Percentiles rank a stretch among this genome's conserved stretches.
phyloP scores from a whole-genome alignment of 176 grass and related monocot species.

The Oryza officinalis region DNA sequence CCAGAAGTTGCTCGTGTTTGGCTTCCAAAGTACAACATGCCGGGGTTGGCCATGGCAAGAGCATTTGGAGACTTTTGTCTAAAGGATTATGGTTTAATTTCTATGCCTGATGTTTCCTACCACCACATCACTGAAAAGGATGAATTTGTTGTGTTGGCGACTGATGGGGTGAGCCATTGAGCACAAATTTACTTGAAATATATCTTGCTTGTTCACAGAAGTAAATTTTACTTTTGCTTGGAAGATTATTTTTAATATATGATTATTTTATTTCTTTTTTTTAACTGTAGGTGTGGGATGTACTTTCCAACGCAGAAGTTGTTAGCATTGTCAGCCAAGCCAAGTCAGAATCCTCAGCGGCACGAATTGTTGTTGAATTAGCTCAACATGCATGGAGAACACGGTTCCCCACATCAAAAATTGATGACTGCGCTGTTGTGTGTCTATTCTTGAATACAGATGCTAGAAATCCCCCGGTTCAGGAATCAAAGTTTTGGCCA shows the following conservation, averaged over 20 bases:
- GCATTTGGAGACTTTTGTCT: slow-evolving; percentile 87
- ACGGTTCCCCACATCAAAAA: slow-evolving; percentile 59
- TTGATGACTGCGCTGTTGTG: slow-evolving; percentile 71
- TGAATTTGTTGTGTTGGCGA: slow-evolving; percentile 73
- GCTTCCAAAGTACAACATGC: slow-evolving; percentile 65
- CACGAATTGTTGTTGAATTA: slow-evolving; percentile 58
- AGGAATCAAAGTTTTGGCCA: slow-evolving; percentile 21
- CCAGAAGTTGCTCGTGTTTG: slow-evolving; percentile 80
- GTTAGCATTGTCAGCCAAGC: slow-evolving; percentile 54
- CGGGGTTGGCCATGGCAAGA: slow-evolving; percentile 82
- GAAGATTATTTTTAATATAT: slow-evolving; percentile 1
- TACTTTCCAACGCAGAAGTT: slow-evolving; percentile 66
- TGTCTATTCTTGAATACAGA: slow-evolving; percentile 75
- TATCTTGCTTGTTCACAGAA: slow-evolving; percentile 18
- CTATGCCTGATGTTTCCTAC: slow-evolving; percentile 67
- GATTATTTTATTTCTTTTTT: slow-evolving; percentile 12
- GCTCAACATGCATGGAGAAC: slow-evolving; percentile 57
- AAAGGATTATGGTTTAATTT: slow-evolving; percentile 73
- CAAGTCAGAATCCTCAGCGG: slow-evolving; percentile 51
- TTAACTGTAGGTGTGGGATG: slow-evolving; percentile 71
- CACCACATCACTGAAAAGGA: slow-evolving; percentile 61
- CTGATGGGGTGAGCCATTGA: slow-evolving; percentile 66
- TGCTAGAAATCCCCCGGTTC: slow-evolving; percentile 9
- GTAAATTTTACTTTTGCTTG: background rate
- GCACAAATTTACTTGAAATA: slow-evolving; percentile 33